phyloP scores from a whole-genome alignment of 2,329 filamentous ascomycete species.

The Alternaria arborescens region DNA sequence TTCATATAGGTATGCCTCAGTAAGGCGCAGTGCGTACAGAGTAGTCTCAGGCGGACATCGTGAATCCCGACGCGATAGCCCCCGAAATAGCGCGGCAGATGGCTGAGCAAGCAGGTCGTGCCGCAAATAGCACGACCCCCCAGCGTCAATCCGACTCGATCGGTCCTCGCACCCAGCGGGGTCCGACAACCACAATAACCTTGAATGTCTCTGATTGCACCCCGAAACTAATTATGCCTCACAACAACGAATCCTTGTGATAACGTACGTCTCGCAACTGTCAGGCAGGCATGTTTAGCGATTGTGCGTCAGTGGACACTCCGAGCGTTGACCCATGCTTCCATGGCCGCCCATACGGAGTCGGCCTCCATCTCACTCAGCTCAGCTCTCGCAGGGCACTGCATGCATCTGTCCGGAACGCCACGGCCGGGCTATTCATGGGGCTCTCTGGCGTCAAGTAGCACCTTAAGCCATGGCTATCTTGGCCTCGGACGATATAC shows the following conservation, averaged over 20 bases:
- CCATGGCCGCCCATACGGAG: neutral
- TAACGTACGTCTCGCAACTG: neutral
- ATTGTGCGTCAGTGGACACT: neutral
- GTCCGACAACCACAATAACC: constrained; percentile 8
- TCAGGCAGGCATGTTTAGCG: neutral
- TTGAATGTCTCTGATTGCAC: constrained; percentile 4
- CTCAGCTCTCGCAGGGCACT: constrained; percentile 15
- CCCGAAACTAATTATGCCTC: neutral
- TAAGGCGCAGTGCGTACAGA: constrained; percentile 8
- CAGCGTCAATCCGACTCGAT: neutral
- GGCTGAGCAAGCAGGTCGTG: constrained; percentile 9
- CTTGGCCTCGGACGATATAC: constrained; percentile 28
- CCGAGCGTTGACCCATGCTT: neutral
- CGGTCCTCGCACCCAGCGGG: neutral
- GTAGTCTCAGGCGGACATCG: neutral
- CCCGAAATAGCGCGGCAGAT: constrained; percentile 7
- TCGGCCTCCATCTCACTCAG: constrained; percentile 14
- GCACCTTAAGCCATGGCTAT: constrained; percentile 28
- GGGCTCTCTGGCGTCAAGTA: constrained; percentile 16
- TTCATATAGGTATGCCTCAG: neutral
- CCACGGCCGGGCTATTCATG: constrained; percentile 23
- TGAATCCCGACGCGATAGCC: constrained; percentile 5
- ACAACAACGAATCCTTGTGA: neutral
- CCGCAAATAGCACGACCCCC: constrained; percentile 16
- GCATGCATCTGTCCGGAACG: constrained; percentile 18